Percentiles rank a stretch among this genome's conserved stretches.
These are phyloP conservation scores for Leucogyrophana mollusca DNA, from an alignment of 768 basidiomycete species.

Conservation along the genomic window DNA sequence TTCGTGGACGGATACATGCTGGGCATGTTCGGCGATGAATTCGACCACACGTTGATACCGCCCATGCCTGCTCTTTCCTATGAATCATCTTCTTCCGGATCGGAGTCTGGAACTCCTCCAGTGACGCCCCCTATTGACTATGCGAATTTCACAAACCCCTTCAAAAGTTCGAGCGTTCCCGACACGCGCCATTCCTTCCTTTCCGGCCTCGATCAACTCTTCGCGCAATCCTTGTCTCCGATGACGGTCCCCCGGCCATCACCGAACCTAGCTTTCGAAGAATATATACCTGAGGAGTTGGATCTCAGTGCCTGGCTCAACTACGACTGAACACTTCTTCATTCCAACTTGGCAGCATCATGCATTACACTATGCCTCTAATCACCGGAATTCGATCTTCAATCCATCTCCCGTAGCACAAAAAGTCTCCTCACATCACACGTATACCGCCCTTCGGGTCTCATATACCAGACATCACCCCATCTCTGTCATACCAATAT, in stretches of 20 bases:
- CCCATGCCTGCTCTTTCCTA: conserved; percentile 11
- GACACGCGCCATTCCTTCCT: conserved; percentile 1
- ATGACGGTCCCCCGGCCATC: neutral
- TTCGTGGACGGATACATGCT: conserved; percentile 27
- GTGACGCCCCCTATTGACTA: conserved; percentile 13
- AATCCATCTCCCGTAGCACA: too few relatives aligned
- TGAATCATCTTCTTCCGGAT: neutral
- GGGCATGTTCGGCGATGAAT: conserved; percentile 9
- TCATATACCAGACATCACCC: conserved; percentile 7
- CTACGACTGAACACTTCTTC: neutral
- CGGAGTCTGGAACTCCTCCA: conserved; percentile 9
- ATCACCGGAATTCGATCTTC: too few relatives aligned
- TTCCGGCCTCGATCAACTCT: conserved; percentile 24
- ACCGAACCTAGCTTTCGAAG: too few relatives aligned
- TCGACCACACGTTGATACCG: neutral
- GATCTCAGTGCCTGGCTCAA: neutral
- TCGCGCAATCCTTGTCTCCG: conserved; percentile 27
- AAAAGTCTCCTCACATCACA: too few relatives aligned
- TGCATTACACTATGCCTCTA: neutral
- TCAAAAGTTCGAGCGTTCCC: too few relatives aligned
- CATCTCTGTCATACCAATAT: conserved; percentile 6
- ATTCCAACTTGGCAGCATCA: neutral
- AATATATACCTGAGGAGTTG: neutral
- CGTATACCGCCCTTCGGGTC: conserved; percentile 3
- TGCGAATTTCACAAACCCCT: too few relatives aligned